Conservation (phyloP, 257 asterid genomes). For the Solanum virginianum region DNA sequence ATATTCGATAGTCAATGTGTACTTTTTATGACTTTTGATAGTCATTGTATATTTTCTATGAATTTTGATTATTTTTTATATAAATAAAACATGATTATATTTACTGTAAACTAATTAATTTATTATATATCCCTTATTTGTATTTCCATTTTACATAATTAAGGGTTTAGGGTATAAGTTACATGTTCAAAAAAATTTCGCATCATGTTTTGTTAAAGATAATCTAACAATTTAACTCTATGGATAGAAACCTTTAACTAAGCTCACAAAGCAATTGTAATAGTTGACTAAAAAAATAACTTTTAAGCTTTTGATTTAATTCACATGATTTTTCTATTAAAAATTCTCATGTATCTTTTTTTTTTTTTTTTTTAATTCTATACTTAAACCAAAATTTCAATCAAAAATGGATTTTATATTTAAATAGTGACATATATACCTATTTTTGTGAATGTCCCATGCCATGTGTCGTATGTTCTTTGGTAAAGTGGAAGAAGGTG, state of each 20-base stretch:
- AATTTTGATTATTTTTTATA: no score
- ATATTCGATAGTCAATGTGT: no score
- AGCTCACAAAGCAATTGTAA: not conserved
- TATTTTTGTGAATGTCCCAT: not conserved
- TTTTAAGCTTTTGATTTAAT: not conserved
- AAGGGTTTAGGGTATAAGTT: not conserved
- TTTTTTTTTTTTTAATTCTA: no score
- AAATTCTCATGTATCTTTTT: no score
- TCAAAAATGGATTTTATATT: not conserved
- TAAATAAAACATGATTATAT: no score
- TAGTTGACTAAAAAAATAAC: not conserved
- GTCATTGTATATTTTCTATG: no score
- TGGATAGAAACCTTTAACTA: not conserved
- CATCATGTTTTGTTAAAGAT: not conserved
- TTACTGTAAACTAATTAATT: no score
- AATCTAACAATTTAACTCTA: not conserved
- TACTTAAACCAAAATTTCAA: not conserved
- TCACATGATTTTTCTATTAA: not conserved
- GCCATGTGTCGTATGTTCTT: not conserved
- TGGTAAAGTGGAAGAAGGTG: not conserved
- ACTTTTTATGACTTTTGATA: no score
- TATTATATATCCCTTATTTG: not conserved
- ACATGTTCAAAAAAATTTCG: no score
- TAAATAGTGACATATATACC: not conserved
- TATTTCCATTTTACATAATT: not conserved